A percentile compares a stretch with the other conserved stretches of the same genome.
Evolutionary conservation across 176 grass and related monocot species (phyloP).

Genomic region (Echinochloa phyllopogon): DNA sequence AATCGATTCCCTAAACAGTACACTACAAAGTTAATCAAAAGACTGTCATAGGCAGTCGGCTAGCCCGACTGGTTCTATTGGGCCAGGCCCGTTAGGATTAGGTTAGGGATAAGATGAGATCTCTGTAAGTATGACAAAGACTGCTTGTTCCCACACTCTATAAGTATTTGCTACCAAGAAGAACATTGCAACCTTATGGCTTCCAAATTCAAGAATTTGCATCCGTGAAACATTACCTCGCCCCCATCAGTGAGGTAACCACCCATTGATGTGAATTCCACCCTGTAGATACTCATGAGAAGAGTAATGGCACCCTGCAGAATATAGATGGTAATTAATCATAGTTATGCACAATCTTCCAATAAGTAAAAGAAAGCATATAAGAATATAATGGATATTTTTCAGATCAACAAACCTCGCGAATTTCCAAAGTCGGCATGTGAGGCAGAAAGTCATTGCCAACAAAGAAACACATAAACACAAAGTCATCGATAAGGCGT

Average conservation of each 20-base stretch:
- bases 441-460: constrained; percentile 98
- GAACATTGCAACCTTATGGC: not conserved
- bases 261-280: constrained; percentile 84
- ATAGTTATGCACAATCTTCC: not conserved
- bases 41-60: too few relatives aligned
- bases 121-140: too few relatives aligned
- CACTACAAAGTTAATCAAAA: too few relatives aligned
- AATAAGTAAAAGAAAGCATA: constrained; percentile 7
- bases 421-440: constrained; percentile 98
- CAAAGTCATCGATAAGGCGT: constrained; percentile 95
- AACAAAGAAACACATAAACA: constrained; percentile 99
- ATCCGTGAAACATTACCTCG: constrained; percentile 70
- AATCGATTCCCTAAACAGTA: constrained; percentile 4
- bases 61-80: too few relatives aligned
- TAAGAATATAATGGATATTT: not conserved
- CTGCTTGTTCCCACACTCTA: not conserved
- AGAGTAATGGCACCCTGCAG: constrained; percentile 94
- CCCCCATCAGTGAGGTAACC: constrained; percentile 93
- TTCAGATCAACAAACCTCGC: constrained; percentile 74
- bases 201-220: constrained; percentile 4
- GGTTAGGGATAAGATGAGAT: too few relatives aligned
- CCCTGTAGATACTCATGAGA: constrained; percentile 90
- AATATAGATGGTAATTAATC: constrained; percentile 37
- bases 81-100: too few relatives aligned
- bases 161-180: not conserved